Conservation (phyloP, 371 early-diverging fungal species). For the Cladochytrium tenue region DNA sequence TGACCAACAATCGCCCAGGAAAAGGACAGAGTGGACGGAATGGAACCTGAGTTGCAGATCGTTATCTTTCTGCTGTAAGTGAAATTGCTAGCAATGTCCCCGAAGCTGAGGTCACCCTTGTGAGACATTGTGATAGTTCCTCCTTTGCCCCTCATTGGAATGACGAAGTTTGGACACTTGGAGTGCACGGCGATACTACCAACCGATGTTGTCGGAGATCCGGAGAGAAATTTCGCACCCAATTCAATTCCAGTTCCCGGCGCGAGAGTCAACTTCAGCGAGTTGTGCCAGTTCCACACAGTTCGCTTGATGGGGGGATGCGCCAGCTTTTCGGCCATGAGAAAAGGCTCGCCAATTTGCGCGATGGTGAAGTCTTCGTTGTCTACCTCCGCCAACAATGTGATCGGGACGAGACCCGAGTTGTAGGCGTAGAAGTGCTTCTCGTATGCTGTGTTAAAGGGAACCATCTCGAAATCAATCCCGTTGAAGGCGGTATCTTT, state of each 20-base stretch:
- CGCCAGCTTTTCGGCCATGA: conserved; percentile 6
- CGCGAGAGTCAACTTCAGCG: conserved; percentile 22
- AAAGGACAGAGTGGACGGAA: conserved; percentile 46
- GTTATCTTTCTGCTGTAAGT: conserved; percentile 48
- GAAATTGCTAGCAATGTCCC: conserved; percentile 56
- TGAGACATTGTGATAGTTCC: conserved; percentile 55
- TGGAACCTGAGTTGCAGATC: conserved; percentile 56
- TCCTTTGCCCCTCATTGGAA: conserved; percentile 55
- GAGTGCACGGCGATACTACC: conserved; percentile 48
- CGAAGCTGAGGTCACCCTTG: conserved; percentile 54
- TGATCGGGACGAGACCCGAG: conserved; percentile 50
- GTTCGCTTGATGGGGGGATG: conserved; percentile 27
- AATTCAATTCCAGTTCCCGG: conserved; percentile 44
- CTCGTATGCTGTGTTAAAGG: conserved; percentile 49
- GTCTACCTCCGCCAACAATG: conserved; percentile 38
- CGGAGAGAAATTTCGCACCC: conserved; percentile 39
- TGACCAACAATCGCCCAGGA: conserved; percentile 60
- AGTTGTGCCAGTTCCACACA: conserved; percentile 42
- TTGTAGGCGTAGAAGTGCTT: conserved; percentile 53
- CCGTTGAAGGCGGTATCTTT: conserved; percentile 36
- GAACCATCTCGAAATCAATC: conserved; percentile 62
- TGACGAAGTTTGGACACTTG: conserved; percentile 36
- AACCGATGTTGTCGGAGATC: conserved; percentile 38
- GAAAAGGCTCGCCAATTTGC: conserved; percentile 44
- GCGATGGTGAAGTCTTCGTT: conserved; percentile 49